phyloP scores from a whole-genome alignment of 495 filamentous ascomycete species.

The Xylaria grammica region DNA sequence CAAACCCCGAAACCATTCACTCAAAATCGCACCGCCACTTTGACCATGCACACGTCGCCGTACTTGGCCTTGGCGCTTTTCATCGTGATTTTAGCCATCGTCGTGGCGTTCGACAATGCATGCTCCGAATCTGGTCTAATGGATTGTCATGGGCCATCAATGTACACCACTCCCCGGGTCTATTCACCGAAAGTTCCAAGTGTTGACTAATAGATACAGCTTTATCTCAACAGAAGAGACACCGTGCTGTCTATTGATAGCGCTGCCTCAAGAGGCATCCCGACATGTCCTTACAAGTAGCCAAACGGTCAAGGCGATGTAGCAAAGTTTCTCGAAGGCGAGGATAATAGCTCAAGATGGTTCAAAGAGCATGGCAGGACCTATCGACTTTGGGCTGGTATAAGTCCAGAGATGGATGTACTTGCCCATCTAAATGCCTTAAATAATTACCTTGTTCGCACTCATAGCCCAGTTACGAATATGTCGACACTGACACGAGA shows the following conservation, averaged over 20 bases:
- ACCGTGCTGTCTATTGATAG: background rate
- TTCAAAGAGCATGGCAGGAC: conserved; percentile 25
- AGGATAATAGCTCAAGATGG: conserved; percentile 26
- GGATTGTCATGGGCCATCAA: background rate
- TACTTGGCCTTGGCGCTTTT: background rate
- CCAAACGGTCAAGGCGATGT: conserved; percentile 35
- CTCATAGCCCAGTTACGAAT: background rate
- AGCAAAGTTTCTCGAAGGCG: conserved; percentile 32
- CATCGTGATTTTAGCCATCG: background rate
- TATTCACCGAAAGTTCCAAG: background rate
- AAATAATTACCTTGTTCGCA: background rate
- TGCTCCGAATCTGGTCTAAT: background rate
- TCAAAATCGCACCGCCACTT: background rate
- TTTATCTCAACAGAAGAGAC: background rate
- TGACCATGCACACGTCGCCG: background rate
- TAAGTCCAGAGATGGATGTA: conserved; percentile 34
- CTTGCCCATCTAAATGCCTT: too few species aligned
- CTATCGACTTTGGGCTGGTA: conserved; percentile 41
- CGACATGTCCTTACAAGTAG: conserved; percentile 29
- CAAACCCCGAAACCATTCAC: background rate
- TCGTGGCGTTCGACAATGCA: background rate
- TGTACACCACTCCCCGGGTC: background rate
- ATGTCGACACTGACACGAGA: too few species aligned
- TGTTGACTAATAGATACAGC: background rate
- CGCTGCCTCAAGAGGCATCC: conserved; percentile 1